Evolutionary conservation across 2,329 filamentous ascomycete species (phyloP).

Genomic region (Xylariaceae sp.): DNA sequence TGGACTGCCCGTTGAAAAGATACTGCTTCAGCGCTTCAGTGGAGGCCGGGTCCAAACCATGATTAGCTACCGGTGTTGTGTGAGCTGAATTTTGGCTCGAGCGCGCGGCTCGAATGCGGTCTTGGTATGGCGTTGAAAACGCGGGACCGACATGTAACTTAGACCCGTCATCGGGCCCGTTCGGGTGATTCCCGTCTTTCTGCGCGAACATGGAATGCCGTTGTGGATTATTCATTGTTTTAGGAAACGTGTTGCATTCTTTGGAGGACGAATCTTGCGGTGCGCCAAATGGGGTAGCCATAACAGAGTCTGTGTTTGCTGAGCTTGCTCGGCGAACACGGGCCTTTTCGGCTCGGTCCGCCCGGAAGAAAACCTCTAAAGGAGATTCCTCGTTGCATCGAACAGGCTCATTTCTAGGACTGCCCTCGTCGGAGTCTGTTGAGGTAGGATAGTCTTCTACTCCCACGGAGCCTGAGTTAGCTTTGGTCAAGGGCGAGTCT

Average conservation of each 20-base stretch:
- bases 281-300: constrained; percentile 49
- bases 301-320: constrained; percentile 39
- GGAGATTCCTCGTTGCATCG: constrained; percentile 60
- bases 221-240: constrained; percentile 33
- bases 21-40: constrained; percentile 55
- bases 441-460: constrained; percentile 46
- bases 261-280: constrained; percentile 39
- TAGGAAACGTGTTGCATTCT: constrained; percentile 33
- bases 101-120: constrained; percentile 56
- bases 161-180: constrained; percentile 62
- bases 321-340: constrained; percentile 53
- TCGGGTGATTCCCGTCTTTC: constrained; percentile 56
- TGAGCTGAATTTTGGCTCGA: constrained; percentile 28
- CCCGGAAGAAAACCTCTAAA: constrained; percentile 85
- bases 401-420: constrained; percentile 39
- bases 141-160: constrained; percentile 57
- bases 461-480: constrained; percentile 34
- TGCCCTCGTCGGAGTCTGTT: constrained; percentile 49
- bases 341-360: constrained; percentile 74
- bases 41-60: constrained; percentile 29
- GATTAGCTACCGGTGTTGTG: constrained; percentile 19
- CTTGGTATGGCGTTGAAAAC: constrained; percentile 63
- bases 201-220: constrained; percentile 34
- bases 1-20: constrained; percentile 43
- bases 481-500: constrained; percentile 53